These are phyloP conservation scores for Chalciporus sphaerocephalus DNA, from an alignment of 768 basidiomycete genomes.

Conservation along the genomic window DNA sequence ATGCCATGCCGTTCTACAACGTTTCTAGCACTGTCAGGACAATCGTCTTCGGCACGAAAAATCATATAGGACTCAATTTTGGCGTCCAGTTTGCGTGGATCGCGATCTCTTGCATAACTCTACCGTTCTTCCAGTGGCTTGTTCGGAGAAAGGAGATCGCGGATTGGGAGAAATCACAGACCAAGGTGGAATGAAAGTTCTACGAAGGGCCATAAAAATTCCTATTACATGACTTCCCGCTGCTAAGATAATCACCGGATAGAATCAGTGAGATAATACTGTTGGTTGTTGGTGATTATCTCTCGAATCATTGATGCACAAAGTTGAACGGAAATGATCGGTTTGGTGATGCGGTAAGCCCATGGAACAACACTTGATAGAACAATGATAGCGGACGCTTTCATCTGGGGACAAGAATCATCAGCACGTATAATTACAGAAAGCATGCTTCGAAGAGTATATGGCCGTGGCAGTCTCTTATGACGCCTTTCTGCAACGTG, in stretches of 20 bases:
- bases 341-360: no score
- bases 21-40: conserved; percentile 56
- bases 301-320: no score
- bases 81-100: conserved; percentile 57
- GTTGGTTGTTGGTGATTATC: no score
- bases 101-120: conserved; percentile 48
- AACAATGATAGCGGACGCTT: no score
- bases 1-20: conserved; percentile 70
- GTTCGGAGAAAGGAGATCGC: conserved; percentile 27
- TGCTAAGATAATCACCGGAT: no score
- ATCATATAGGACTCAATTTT: conserved; percentile 57
- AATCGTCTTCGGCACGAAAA: conserved; percentile 63
- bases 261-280: no score
- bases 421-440: neutral
- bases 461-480: neutral
- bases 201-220: no score
- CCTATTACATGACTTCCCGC: no score
- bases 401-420: no score
- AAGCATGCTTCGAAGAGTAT: neutral
- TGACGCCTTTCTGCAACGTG: neutral
- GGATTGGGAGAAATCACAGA: conserved; percentile 17
- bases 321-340: no score
- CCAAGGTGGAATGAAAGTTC: conserved; percentile 1
- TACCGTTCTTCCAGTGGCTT: conserved; percentile 48
- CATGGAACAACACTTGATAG: no score